phyloP scores from a whole-genome alignment of 1,284 basidiomycete species.

The Termitomyces sp. region DNA sequence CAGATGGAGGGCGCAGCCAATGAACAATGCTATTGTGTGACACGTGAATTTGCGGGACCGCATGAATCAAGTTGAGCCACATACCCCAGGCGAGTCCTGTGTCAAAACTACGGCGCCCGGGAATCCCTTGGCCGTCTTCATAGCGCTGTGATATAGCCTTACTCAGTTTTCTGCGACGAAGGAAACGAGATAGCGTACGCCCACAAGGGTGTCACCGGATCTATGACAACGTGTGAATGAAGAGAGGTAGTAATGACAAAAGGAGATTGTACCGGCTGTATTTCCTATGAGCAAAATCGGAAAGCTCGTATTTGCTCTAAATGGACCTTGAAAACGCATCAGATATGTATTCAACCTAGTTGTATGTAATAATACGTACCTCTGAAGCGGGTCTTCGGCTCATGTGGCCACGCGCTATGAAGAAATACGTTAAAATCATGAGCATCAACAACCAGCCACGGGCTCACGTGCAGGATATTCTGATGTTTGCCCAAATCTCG shows the following conservation, averaged over 20 bases:
- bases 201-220: slow-evolving; percentile 36
- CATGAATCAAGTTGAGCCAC: slow-evolving; percentile 10
- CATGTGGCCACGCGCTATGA: slow-evolving; percentile 29
- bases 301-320: slow-evolving; percentile 31
- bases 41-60: neutral
- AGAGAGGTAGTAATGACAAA: neutral
- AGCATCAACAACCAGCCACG: neutral
- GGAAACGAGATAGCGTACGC: slow-evolving; percentile 17
- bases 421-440: neutral
- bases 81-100: slow-evolving; percentile 38
- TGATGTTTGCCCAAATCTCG: slow-evolving; percentile 26
- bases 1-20: slow-evolving; percentile 37
- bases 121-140: slow-evolving; percentile 33
- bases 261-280: slow-evolving; percentile 28
- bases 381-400: slow-evolving; percentile 28
- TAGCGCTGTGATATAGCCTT: slow-evolving; percentile 25
- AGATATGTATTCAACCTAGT: neutral
- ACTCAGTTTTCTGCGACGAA: neutral
- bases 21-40: slow-evolving; percentile 34
- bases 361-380: slow-evolving; percentile 14
- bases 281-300: slow-evolving; percentile 36
- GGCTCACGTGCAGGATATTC: slow-evolving; percentile 28
- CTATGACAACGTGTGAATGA: slow-evolving; percentile 17
- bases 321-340: slow-evolving; percentile 23
- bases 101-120: slow-evolving; percentile 32